These are phyloP conservation scores for Artomyces pyxidatus DNA, from an alignment of 768 basidiomycete species.

Conservation along the genomic window DNA sequence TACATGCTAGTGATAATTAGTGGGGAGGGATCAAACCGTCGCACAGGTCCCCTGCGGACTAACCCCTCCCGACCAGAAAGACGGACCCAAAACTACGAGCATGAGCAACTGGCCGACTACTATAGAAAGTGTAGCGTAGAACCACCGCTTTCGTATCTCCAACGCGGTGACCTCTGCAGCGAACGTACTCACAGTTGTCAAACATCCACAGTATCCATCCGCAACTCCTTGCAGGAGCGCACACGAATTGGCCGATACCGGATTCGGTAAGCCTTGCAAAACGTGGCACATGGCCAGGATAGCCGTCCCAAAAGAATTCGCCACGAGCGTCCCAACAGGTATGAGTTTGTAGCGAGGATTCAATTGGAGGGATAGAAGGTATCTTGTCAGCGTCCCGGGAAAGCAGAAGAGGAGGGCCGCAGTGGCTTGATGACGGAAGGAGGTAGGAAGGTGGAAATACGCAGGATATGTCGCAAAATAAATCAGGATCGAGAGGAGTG, in stretches of 20 bases:
- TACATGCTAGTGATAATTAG: too few species aligned
- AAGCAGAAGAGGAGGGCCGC: slow-evolving; percentile 86
- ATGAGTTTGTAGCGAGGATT: slow-evolving; percentile 58
- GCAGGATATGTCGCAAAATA: slow-evolving; percentile 73
- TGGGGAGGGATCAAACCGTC: slow-evolving; percentile 30
- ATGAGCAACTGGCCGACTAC: slow-evolving; percentile 59
- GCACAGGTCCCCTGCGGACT: slow-evolving; percentile 43
- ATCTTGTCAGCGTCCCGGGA: slow-evolving; percentile 83
- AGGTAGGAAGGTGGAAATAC: slow-evolving; percentile 64
- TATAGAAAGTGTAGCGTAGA: slow-evolving; percentile 39
- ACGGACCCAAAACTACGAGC: slow-evolving; percentile 64
- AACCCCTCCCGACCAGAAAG: slow-evolving; percentile 43
- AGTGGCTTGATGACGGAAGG: slow-evolving; percentile 71
- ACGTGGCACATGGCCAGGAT: slow-evolving; percentile 69
- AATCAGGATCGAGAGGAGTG: slow-evolving; percentile 47
- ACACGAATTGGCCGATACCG: slow-evolving; percentile 50
- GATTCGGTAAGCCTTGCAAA: slow-evolving; percentile 45
- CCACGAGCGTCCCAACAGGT: slow-evolving; percentile 72
- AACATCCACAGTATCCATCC: slow-evolving; percentile 93
- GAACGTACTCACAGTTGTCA: slow-evolving; percentile 93
- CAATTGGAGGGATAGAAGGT: slow-evolving; percentile 61
- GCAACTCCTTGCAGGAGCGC: slow-evolving; percentile 70
- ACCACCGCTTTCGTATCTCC: slow-evolving; percentile 44
- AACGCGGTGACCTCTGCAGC: slow-evolving; percentile 68
- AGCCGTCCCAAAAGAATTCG: slow-evolving; percentile 76